Evolutionary conservation across 805 yeast species (phyloP).

Genomic region (Cyberlindnera lachancei): DNA sequence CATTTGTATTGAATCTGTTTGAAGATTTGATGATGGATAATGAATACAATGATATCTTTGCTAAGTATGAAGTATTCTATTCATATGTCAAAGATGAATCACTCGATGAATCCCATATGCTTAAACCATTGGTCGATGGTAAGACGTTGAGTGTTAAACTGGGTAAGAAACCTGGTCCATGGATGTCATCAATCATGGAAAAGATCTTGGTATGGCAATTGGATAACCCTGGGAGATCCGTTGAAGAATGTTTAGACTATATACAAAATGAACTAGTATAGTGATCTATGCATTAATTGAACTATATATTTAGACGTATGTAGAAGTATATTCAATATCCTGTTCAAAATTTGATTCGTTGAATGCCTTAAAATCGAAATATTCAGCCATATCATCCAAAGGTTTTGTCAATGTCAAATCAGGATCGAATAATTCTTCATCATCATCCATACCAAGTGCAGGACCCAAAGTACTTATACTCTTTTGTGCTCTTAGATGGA

Average conservation of each 20-base stretch:
- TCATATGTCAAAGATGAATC: constrained; percentile 9
- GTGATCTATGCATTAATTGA: constrained; percentile 10
- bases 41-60: background rate
- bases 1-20: constrained; percentile 25
- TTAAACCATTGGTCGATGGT: constrained; percentile 73
- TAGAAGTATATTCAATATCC: no score
- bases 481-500: constrained; percentile 10
- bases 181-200: constrained; percentile 60
- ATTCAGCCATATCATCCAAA: constrained; percentile 11
- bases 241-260: constrained; percentile 47
- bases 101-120: constrained; percentile 28
- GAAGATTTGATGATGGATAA: constrained; percentile 7
- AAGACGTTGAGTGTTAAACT: constrained; percentile 49
- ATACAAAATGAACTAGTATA: constrained; percentile 11
- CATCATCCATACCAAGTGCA: constrained; percentile 11
- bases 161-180: constrained; percentile 71
- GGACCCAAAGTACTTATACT: constrained; percentile 19
- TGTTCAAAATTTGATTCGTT: no score
- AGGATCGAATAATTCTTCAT: background rate
- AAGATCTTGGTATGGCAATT: constrained; percentile 68
- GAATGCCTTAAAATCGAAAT: constrained; percentile 21
- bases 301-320: background rate
- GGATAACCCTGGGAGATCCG: constrained; percentile 52
- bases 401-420: background rate
- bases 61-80: constrained; percentile 13